These are phyloP conservation scores for Cotoneaster glaucophyllus DNA, from an alignment of 306 rosid genomes.

Conservation along the genomic window DNA sequence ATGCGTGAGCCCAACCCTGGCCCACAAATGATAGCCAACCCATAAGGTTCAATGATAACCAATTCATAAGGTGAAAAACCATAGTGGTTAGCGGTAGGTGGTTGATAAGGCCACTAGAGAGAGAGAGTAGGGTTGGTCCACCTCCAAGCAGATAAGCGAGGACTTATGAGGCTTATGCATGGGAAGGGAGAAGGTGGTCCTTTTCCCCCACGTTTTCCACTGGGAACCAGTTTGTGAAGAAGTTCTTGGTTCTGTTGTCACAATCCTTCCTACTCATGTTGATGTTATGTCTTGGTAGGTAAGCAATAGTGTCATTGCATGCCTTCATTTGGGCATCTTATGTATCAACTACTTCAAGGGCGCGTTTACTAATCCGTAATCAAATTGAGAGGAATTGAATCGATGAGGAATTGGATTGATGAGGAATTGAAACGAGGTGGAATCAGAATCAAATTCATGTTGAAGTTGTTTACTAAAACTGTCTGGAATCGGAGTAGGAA, in stretches of 20 bases:
- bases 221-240: background rate
- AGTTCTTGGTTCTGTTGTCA: constrained; percentile 12
- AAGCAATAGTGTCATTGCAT: constrained; percentile 10
- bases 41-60: background rate
- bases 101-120: background rate
- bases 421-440: too few species aligned
- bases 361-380: too few species aligned
- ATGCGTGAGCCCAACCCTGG: background rate
- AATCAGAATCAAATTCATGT: too few species aligned
- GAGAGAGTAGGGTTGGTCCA: background rate
- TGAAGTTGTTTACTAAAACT: too few species aligned
- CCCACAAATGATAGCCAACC: background rate
- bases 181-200: background rate
- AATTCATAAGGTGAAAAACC: background rate
- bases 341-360: background rate
- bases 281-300: constrained; percentile 31
- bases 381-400: too few species aligned
- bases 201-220: background rate
- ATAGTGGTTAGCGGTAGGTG: constrained; percentile 5
- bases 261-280: background rate
- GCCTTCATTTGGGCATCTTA: background rate
- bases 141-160: background rate
- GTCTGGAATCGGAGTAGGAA: too few species aligned
- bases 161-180: constrained; percentile 1
- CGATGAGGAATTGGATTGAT: too few species aligned